Evolutionary conservation across 2,329 filamentous ascomycete genomes (phyloP), one percentile per base, ranked within the genome.

Genomic region (Elsinoe necatrix): DNA sequence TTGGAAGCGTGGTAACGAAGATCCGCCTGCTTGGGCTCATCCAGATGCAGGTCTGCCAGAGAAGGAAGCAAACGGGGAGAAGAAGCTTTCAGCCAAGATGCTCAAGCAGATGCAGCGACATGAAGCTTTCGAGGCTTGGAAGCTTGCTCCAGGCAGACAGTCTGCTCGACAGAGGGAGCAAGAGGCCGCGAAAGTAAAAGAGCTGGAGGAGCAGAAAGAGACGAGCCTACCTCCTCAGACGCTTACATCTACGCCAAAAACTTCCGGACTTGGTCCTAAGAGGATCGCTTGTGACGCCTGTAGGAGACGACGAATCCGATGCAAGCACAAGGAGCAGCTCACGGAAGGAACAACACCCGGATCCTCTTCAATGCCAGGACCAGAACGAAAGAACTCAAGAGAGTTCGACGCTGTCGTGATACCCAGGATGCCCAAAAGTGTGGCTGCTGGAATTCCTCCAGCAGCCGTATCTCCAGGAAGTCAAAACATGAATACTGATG

Each of bases 1-100:
- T 2, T 85, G 82, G 82, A 85, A 86, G 66, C 77, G 80, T 56
- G 83, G 83, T 9, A 83, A 84, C 63, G 81, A 84, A 61, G 72
- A 72, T 57, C 79, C 82, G 48, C 80, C 82, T 27, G 72, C 77
- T 43, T 86, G 82, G 82, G 81, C 81, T 39, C 74, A 79, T 56
- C 79, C 79, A 1, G 80, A 82, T 61, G 75, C 75, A 45, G 72
- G 77, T 14, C 72, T 81, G 43, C 75, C 76, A 45, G 78, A 73
- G 62, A 65, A 68, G 37, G 71, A 77, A 55, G 76, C 74, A 50
- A 70, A 74, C 35, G 65, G 67, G 11, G 76, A 78, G 54, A 82
- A 81, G 69, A 81, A 80, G 63, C 68, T 80, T 4, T 79, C 77
- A 48, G 75, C 73, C 18, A 75, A 79, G 27, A 77, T 79, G 39